Evolutionary conservation across 495 filamentous ascomycete genomes (phyloP).

Genomic region (Penicillium cataractarum): DNA sequence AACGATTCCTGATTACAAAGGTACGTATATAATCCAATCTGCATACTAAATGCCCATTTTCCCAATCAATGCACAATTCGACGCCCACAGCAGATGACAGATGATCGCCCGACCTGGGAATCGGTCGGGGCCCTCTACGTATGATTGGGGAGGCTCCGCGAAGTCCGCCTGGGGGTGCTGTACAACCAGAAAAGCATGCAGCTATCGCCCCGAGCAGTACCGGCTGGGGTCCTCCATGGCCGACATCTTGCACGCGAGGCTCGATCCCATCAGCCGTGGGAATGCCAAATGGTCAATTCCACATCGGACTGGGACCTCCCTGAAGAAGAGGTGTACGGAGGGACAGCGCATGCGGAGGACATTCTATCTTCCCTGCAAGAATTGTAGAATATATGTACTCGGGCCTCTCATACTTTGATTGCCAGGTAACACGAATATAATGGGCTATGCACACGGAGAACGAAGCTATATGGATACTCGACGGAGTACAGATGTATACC

Average conservation of each 20-base stretch:
- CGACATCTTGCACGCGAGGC: constrained; percentile 4
- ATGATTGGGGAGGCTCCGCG: constrained; percentile 31
- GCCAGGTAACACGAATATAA: background rate
- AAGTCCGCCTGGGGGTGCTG: constrained; percentile 19
- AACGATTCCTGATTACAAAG: background rate
- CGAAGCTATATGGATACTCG: background rate
- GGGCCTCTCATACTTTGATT: background rate
- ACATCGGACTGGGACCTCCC: constrained; percentile 17
- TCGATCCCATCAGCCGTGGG: background rate
- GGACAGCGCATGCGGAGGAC: background rate
- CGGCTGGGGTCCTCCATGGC: constrained; percentile 20
- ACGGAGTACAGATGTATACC: background rate
- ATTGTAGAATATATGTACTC: too few relatives aligned
- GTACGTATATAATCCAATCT: background rate
- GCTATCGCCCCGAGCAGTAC: constrained; percentile 11
- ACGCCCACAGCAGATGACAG: constrained; percentile 12
- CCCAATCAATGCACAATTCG: background rate
- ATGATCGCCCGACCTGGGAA: constrained; percentile 29
- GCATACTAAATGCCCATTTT: background rate
- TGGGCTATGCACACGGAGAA: background rate
- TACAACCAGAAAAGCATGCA: constrained; percentile 6
- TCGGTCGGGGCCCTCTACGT: constrained; percentile 14
- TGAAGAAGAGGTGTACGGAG: constrained; percentile 4
- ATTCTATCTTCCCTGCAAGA: background rate
- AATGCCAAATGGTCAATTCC: constrained; percentile 23